Conservation (phyloP, 768 basidiomycete species). For the Pulveroboletus sp. region DNA sequence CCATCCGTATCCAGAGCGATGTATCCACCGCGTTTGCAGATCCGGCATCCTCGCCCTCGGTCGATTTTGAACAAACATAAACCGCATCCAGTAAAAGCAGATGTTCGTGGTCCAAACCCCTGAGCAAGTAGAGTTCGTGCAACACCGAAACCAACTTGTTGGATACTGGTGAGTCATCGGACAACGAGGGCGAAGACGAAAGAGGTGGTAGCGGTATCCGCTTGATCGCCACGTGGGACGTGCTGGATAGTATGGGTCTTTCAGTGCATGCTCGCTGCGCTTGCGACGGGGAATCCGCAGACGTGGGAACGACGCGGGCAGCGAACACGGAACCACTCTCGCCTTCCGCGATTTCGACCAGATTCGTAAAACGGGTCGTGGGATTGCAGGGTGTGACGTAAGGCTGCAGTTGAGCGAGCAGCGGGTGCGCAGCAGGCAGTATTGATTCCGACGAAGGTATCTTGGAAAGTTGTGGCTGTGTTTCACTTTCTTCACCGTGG, state of each 20-base stretch:
- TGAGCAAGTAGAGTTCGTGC: conserved; percentile 60
- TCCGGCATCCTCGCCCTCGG: conserved; percentile 29
- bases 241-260: conserved; percentile 24
- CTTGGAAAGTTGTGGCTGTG: background rate
- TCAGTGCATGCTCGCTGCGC: conserved; percentile 7
- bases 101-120: conserved; percentile 55
- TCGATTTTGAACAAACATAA: conserved; percentile 53
- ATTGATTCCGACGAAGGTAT: background rate
- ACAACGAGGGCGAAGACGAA: conserved; percentile 16
- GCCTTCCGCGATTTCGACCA: conserved; percentile 81
- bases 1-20: conserved; percentile 84
- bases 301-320: conserved; percentile 30
- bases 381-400: conserved; percentile 72
- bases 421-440: conserved; percentile 12
- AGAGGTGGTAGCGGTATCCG: conserved; percentile 55
- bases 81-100: conserved; percentile 66
- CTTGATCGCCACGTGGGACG: conserved; percentile 72
- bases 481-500: conserved; percentile 8
- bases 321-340: conserved; percentile 73
- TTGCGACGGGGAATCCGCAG: conserved; percentile 5
- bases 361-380: conserved; percentile 57
- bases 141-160: conserved; percentile 63
- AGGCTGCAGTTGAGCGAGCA: conserved; percentile 46
- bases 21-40: conserved; percentile 37
- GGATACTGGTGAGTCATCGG: conserved; percentile 37